A percentile compares a stretch with the other conserved stretches of the same genome.
These are phyloP conservation scores for Aspergillus proliferans DNA, from an alignment of 2,329 filamentous ascomycete genomes.

Conservation along the genomic window DNA sequence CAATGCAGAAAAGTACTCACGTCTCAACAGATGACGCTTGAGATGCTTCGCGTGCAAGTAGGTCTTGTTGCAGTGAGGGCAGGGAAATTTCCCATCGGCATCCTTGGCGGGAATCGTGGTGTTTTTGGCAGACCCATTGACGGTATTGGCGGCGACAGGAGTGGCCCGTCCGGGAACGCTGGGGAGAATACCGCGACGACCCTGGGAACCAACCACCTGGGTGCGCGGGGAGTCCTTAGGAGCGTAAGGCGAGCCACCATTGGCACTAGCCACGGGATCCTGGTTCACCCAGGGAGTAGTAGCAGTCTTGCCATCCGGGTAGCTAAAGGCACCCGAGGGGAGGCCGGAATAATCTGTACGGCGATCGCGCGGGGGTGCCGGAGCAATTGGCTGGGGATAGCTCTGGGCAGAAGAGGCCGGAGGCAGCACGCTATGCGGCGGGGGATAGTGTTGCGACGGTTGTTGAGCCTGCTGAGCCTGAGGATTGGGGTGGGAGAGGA, in stretches of 20 bases:
- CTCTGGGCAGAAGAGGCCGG: conserved; percentile 61
- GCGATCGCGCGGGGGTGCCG: conserved; percentile 54
- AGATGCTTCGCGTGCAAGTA: conserved; percentile 96
- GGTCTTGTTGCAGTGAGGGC: conserved; percentile 95
- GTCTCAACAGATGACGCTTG: conserved; percentile 90
- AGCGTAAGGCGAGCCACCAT: conserved; percentile 32
- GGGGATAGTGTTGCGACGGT: conserved; percentile 34
- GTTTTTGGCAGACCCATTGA: conserved; percentile 65
- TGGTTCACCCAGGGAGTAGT: conserved; percentile 43
- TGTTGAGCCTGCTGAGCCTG: conserved; percentile 28
- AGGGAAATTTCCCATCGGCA: conserved; percentile 95
- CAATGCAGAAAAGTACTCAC: conserved; percentile 57
- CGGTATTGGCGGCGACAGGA: conserved; percentile 57
- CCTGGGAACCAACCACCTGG: conserved; percentile 92
- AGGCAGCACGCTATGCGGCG: conserved; percentile 53
- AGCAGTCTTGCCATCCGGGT: conserved; percentile 50
- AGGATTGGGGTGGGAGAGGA: conserved; percentile 37
- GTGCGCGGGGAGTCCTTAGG: conserved; percentile 49
- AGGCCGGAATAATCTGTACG: conserved; percentile 59
- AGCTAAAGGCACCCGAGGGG: conserved; percentile 61
- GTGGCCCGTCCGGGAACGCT: conserved; percentile 81
- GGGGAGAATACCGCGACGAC: conserved; percentile 81
- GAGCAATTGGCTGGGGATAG: conserved; percentile 70
- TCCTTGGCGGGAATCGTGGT: conserved; percentile 88
- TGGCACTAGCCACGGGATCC: conserved; percentile 34